Base-by-base conservation (phyloP, 106 monocot species). In the Vanilla planifolia region DNA sequence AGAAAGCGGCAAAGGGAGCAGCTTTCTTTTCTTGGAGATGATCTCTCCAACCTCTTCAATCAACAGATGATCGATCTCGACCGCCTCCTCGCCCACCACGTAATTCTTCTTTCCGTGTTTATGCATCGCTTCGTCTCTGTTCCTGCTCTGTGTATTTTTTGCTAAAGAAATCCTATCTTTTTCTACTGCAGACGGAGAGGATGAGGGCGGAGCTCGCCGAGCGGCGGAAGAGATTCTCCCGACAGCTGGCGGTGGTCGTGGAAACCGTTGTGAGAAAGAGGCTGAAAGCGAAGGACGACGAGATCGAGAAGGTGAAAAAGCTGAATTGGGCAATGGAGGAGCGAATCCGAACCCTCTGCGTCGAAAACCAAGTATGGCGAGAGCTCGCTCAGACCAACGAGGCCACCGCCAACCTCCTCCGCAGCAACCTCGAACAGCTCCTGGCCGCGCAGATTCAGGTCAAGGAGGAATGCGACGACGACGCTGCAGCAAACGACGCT, bases 351-450 rank as follows among this genome's bases (percentile, higher is more conserved):
- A 68, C 55, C 43, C 68, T 86, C 2, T 50, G 22, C 30, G 10
- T 67, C 9, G 91, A 92, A 55, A 70, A 66, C 60, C 74, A 86
- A 55, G 66, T 69, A 17, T 92, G 91, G 91, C 22, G 69, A 24
- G 76, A 77, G 26, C 20, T 86, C 16, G 91, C 91, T 21, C 72
- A 74, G 68, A 70, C 51, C 45, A 79, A 77, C 69, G 86, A 79
- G 63, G 68, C 77, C 8, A 46, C 80, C 3, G 86, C 69, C 13
- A 64, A 60, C 32, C 60, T 61, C 3, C 82, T 92, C 30, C 60
- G 86, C 28, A n/a, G 23, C 16, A 73, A 86, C 39, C 77, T 92
- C 5, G 80, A 92, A 23, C 77, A 74, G 15, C 59, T 79, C 17
- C 66, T 77, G 19, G 67, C 71, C 9, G 60, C 66, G 20, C 68